phyloP scores from a whole-genome alignment of 345 rosid species.

The Kandelia obovata region DNA sequence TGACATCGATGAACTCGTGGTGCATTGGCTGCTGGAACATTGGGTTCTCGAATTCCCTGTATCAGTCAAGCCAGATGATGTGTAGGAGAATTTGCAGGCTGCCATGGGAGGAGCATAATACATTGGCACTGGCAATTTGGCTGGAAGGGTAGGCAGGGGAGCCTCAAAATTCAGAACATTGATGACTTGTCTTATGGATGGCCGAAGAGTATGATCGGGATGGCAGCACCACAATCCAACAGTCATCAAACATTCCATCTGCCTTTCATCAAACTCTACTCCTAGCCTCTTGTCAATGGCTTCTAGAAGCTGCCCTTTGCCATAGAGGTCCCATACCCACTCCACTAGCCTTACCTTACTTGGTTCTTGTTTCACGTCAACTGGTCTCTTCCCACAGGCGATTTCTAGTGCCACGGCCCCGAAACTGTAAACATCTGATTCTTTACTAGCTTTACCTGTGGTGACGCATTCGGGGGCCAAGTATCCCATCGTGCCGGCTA shows the following conservation, averaged over 20 bases:
- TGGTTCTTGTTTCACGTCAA: slow-evolving; percentile 18
- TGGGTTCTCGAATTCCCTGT: neutral
- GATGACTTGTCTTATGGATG: slow-evolving; percentile 25
- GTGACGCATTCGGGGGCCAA: slow-evolving; percentile 29
- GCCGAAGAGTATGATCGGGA: slow-evolving; percentile 19
- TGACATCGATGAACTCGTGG: slow-evolving; percentile 8
- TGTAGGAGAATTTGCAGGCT: slow-evolving; percentile 17
- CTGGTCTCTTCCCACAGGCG: slow-evolving; percentile 24
- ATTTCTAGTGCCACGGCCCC: slow-evolving; percentile 25
- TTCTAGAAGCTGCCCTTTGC: slow-evolving; percentile 18
- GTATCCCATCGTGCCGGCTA: slow-evolving; percentile 27
- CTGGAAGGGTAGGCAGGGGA: slow-evolving; percentile 20
- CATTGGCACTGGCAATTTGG: slow-evolving; percentile 26
- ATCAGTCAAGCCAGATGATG: slow-evolving; percentile 13
- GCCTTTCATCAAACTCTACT: slow-evolving; percentile 12
- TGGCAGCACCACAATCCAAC: slow-evolving; percentile 32
- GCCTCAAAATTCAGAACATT: slow-evolving; percentile 27
- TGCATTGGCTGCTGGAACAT: slow-evolving; percentile 7
- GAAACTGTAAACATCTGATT: slow-evolving; percentile 25
- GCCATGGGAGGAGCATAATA: slow-evolving; percentile 24
- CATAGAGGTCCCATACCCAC: slow-evolving; percentile 26
- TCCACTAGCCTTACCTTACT: slow-evolving; percentile 19
- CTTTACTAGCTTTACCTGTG: slow-evolving; percentile 25
- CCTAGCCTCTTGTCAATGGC: slow-evolving; percentile 14
- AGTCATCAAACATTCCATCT: slow-evolving; percentile 20